Base-by-base conservation (phyloP, 306 rosid species). In the Rosa chinensis region DNA sequence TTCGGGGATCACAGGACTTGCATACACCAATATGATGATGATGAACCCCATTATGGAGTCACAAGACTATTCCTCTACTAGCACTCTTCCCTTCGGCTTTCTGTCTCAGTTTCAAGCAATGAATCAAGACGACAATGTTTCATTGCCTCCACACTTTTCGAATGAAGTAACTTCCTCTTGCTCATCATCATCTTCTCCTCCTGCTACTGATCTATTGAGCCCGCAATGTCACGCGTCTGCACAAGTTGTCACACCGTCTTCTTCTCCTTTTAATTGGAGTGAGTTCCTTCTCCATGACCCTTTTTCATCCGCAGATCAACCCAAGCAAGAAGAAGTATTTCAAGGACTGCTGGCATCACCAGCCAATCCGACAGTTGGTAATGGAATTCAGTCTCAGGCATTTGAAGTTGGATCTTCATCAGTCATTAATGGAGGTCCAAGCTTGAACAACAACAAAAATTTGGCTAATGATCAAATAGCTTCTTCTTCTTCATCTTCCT, bases 161-260 rank as follows among this genome's bases (percentile, higher is more conserved):
- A 88, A 79, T 78, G 98, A 94, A 87, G 85, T 83, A 64, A 87
- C 91, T 72, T 90, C 97, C 23, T 92, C 97, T 59, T 88, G 87
- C 42, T 90, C 97, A 23, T 89, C 94, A 9, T 84, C 98, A 21
- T 87, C 91, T 25, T 87, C 97, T 37, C 85, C 92, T 39, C 91
- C 81, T 69, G 75, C 85, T 77, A 66, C 84, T 6, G 87, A 79
- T 61, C 32, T 61, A 43, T 28, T 87, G 66, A 77, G 81, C 76
- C 86, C 94, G 1, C 89, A 88, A 4, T 76, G 77, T 52, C 47
- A 74, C 0, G 52, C 50, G 66, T 44, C 87, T 21, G 47, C 8
- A 5, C 91, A 88, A 72, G 55, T 66, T 8, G 1, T 48, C 43
- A 71, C 84, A 35, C 66, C 77, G 21, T 82, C 94, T 20, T 83